These are phyloP conservation scores for Botrytis pseudocinerea DNA, from an alignment of 2,329 filamentous ascomycete genomes.

Conservation along the genomic window DNA sequence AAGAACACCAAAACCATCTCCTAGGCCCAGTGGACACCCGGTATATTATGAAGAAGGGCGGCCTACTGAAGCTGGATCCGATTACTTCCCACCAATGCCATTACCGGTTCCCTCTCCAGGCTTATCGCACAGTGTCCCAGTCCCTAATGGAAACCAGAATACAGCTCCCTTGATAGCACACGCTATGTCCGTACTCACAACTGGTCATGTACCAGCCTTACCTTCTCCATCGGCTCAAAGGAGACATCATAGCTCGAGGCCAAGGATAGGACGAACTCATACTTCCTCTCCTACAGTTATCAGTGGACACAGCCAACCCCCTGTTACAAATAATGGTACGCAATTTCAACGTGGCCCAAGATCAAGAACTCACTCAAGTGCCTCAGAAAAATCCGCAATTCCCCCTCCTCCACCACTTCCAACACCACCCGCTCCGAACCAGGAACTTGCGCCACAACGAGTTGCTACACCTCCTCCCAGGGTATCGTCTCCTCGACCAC, in stretches of 20 bases:
- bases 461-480: conserved; percentile 48
- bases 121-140: conserved; percentile 37
- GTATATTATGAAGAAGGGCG: conserved; percentile 60
- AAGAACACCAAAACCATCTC: conserved; percentile 79
- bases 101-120: conserved; percentile 41
- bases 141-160: conserved; percentile 33
- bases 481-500: conserved; percentile 50
- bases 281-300: conserved; percentile 79
- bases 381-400: conserved; percentile 40
- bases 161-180: conserved; percentile 47
- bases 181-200: conserved; percentile 78
- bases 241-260: conserved; percentile 58
- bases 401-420: conserved; percentile 52
- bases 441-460: conserved; percentile 49
- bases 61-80: conserved; percentile 68
- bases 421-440: conserved; percentile 52
- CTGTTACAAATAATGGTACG: conserved; percentile 37
- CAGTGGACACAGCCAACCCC: conserved; percentile 37
- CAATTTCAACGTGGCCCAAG: conserved; percentile 43
- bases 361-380: conserved; percentile 53
- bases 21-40: conserved; percentile 48
- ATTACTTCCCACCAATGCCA: conserved; percentile 80
- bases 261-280: conserved; percentile 67
- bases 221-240: conserved; percentile 77
- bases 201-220: conserved; percentile 75